These are phyloP conservation scores for Pseudonectria buxi DNA, from an alignment of 2,329 filamentous ascomycete genomes.

Conservation along the genomic window DNA sequence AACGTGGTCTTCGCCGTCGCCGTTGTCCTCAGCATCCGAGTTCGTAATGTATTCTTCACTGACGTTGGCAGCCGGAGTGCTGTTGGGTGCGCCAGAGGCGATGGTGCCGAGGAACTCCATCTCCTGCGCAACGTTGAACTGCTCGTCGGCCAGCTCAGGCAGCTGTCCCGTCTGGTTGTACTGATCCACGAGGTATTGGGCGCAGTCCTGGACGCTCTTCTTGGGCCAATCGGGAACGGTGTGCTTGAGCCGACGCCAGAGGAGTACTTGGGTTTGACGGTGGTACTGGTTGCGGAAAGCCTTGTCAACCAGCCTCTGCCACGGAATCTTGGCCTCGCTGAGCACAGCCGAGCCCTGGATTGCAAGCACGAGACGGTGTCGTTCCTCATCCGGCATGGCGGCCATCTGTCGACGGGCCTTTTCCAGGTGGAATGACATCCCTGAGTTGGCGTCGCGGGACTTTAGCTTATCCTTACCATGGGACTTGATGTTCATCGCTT, in stretches of 20 bases:
- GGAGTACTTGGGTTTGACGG: slow-evolving; percentile 29
- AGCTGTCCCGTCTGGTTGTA: slow-evolving; percentile 29
- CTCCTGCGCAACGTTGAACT: slow-evolving; percentile 27
- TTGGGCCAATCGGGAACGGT: slow-evolving; percentile 25
- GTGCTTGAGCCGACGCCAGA: slow-evolving; percentile 34
- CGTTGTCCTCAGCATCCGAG: slow-evolving; percentile 24
- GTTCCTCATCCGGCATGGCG: slow-evolving; percentile 38
- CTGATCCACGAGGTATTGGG: slow-evolving; percentile 28
- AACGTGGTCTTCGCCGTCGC: slow-evolving; percentile 6
- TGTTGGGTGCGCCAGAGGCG: slow-evolving; percentile 5
- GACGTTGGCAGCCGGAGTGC: slow-evolving; percentile 5
- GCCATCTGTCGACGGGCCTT: slow-evolving; percentile 36
- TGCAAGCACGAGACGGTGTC: slow-evolving; percentile 35
- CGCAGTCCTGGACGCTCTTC: slow-evolving; percentile 28
- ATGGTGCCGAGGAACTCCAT: slow-evolving; percentile 23
- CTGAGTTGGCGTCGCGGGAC: slow-evolving; percentile 25
- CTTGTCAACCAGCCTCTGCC: slow-evolving; percentile 38
- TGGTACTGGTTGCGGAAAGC: slow-evolving; percentile 34
- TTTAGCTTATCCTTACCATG: slow-evolving; percentile 27
- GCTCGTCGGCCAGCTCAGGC: slow-evolving; percentile 25
- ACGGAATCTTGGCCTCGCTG: slow-evolving; percentile 42
- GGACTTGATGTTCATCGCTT: slow-evolving; percentile 33
- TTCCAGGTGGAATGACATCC: slow-evolving; percentile 36
- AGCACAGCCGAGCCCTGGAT: slow-evolving; percentile 35
- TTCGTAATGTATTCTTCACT: slow-evolving; percentile 25